Base-by-base conservation (phyloP, 169 alveolate genomes). In the Plasmodium falciparum region DNA sequence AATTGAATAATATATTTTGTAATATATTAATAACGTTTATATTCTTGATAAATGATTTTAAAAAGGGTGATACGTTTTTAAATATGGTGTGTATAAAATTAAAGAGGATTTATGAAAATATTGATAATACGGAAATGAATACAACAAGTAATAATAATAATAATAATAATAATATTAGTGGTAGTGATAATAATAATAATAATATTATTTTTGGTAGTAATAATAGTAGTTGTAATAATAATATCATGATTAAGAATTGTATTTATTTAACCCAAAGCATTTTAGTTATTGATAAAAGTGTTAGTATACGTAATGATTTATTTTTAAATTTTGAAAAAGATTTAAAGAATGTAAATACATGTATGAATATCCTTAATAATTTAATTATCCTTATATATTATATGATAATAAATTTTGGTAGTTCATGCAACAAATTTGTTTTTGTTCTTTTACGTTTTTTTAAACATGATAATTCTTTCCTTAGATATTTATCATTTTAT, bases 401-500 rank as follows among this genome's bases (percentile, higher is more conserved):
- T 45, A 76, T 76, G 89, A 50, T 76, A 15, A 76, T 65, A 63
- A 76, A 76, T 65, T 76, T 76, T 58, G 89, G 89, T 24, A 76
- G 89, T 58, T 76, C 89, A 4, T 76, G 89, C 22, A 76, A 76
- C 67, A 76, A 76, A 50, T 76, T 76, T 76, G 89, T 76, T 2
- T 63, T 65, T 26, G 52, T 65, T 29, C 71, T 76, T 11, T 43
- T 76, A 22, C 89, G 89, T 24, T 76, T 76, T 33, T 76, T 76
- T 56, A 76, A 76, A 11, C 89, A 76, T 29, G 89, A 76, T 39
- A 76, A 76, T 49, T 65, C 78, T 13, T 76, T 76, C 50, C 63
- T 76, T 50, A 39, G 89, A n/a, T 76, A 76, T 76, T 76, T 76
- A 69, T 76, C 89, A 6, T 76, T 76, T 76, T 76, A 76, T 66